Base-by-base conservation (phyloP, 2,329 filamentous ascomycete species). In the Metarhizium album region DNA sequence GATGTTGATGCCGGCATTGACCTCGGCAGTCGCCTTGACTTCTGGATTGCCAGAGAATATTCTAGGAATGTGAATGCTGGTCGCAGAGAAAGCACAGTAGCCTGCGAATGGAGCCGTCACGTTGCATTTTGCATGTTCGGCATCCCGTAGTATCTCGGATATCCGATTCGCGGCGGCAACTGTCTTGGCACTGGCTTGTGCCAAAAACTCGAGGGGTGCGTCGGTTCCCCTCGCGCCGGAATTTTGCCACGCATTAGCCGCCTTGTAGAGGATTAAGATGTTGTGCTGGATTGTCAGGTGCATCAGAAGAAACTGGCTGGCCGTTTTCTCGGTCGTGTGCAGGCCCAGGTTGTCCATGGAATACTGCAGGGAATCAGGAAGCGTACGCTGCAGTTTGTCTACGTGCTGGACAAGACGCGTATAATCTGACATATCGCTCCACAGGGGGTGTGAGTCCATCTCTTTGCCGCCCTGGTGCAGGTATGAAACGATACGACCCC, bases 271-370 rank as follows among this genome's bases (percentile, higher is more conserved):
- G 64, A 96, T 96, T 2, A 97, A 75, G 40, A 88, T 82, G 57
- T 90, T 90, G 66, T 97, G 93, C 60, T 95, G 87, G 57, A 90
- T 82, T 29, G 89, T 80, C 53, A 97, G 86, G 66, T 98, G 93
- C 49, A 97, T 73, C 61, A 96, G 94, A 16, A 97, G 71, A 61
- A 95, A 96, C 60, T 96, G 91, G 61, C 94, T 94, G 3, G 86
- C 89, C 53, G 90, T 84, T 58, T 84, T 85, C 60, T 94, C 88
- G 3, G 86, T 90, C 29, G 84, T 83, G 64, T 97, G 90, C 40
- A 85, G 79, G 52, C 88, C 84, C 2, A 97, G 75, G 60, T 96
- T 97, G 58, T 95, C 88, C 9, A 76, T 67, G 4, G 76, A 88
- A 66, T 93, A 95, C 23, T 77, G 72, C n/a, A 97, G 70, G 33